Percentiles rank a stretch among this genome's conserved stretches.
Conservation (phyloP, 2,329 filamentous ascomycete genomes). For the Aspergillus transmontanensis region DNA sequence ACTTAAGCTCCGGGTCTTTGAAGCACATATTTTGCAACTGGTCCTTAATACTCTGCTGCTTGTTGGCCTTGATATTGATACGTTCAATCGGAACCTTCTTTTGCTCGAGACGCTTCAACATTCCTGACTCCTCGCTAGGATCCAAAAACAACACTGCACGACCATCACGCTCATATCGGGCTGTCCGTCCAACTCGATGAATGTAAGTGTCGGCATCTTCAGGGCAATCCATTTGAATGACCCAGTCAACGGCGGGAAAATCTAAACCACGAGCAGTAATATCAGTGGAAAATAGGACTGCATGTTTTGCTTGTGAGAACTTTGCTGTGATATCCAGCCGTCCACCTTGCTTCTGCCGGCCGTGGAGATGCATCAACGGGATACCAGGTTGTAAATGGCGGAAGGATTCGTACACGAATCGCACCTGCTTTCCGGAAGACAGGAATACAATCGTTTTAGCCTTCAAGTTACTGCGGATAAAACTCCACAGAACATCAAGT, state of each 20-base stretch:
- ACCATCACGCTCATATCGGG: slow-evolving; percentile 86
- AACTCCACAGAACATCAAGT: slow-evolving; percentile 88
- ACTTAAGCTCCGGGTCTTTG: slow-evolving; percentile 90
- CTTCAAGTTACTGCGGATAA: slow-evolving; percentile 87
- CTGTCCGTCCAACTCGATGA: slow-evolving; percentile 90
- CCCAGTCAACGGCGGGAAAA: slow-evolving; percentile 96
- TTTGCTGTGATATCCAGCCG: slow-evolving; percentile 83
- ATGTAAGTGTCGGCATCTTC: slow-evolving; percentile 98
- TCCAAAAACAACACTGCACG: slow-evolving; percentile 89
- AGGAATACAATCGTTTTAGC: slow-evolving; percentile 94
- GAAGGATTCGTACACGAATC: slow-evolving; percentile 93
- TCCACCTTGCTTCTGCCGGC: slow-evolving; percentile 87
- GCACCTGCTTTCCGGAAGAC: slow-evolving; percentile 92
- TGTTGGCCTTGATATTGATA: slow-evolving; percentile 85
- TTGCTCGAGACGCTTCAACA: slow-evolving; percentile 79
- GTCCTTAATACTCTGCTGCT: slow-evolving; percentile 81
- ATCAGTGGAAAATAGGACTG: slow-evolving; percentile 93
- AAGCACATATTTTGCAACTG: slow-evolving; percentile 95
- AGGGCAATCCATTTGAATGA: slow-evolving; percentile 96
- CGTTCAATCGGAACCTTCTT: slow-evolving; percentile 88
- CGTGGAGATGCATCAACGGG: slow-evolving; percentile 87
- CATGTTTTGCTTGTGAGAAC: slow-evolving; percentile 78
- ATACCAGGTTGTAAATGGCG: slow-evolving; percentile 93
- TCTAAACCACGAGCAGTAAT: slow-evolving; percentile 92
- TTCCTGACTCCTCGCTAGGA: slow-evolving; percentile 88